These are phyloP conservation scores for Aureobasidium sp. DNA, from an alignment of 2,329 filamentous ascomycete genomes.

Conservation along the genomic window DNA sequence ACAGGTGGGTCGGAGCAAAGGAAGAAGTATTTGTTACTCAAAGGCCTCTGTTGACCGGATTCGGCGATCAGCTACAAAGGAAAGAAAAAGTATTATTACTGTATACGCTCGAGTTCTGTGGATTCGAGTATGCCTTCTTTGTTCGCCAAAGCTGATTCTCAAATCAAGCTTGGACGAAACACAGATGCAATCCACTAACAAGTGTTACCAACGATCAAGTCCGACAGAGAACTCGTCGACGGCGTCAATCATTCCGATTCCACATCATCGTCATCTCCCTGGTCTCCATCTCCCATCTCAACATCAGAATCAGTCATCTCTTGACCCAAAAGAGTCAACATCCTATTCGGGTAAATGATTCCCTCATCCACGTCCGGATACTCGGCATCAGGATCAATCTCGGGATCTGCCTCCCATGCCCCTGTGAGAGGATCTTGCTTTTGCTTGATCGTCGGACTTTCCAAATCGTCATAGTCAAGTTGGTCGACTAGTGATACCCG, in stretches of 20 bases:
- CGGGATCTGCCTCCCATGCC: neutral
- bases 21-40: neutral
- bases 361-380: neutral
- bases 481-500: neutral
- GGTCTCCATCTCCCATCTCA: neutral
- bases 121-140: neutral
- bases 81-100: neutral
- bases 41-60: neutral
- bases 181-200: neutral
- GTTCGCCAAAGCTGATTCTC: neutral
- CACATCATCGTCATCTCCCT: neutral
- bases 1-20: too few species aligned
- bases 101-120: neutral
- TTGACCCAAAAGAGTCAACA: neutral
- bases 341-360: neutral
- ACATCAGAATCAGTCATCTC: neutral
- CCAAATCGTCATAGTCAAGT: neutral
- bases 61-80: neutral
- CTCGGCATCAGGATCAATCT: neutral
- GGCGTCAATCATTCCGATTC: neutral
- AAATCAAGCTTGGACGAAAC: neutral
- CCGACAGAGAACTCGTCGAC: neutral
- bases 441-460: neutral
- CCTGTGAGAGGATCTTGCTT: neutral
- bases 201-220: neutral